Evolutionary conservation across 2,329 filamentous ascomycete species (phyloP).

Genomic region (Chrysoporthe deuterocubensis): DNA sequence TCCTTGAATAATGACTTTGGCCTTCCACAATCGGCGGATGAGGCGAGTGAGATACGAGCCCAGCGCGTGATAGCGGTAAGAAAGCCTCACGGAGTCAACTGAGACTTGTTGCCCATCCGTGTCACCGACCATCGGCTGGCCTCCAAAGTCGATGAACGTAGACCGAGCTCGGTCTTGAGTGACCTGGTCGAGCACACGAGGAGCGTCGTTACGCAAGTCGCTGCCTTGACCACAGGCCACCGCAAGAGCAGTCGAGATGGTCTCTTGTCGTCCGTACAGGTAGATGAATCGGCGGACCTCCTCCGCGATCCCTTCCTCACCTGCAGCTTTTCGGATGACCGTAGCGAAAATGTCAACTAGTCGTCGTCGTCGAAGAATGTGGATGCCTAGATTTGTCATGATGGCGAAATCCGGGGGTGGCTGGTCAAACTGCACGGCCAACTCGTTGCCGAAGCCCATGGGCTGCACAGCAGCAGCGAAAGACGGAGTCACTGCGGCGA

Average conservation of each 20-base stretch:
- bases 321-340: conserved; percentile 72
- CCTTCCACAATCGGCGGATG: conserved; percentile 87
- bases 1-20: conserved; percentile 67
- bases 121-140: conserved; percentile 82
- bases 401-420: conserved; percentile 83
- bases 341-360: conserved; percentile 92
- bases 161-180: conserved; percentile 84
- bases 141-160: conserved; percentile 90
- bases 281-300: conserved; percentile 84
- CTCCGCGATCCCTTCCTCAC: conserved; percentile 79
- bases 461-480: conserved; percentile 72
- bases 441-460: conserved; percentile 88
- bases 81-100: conserved; percentile 83
- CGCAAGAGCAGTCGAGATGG: conserved; percentile 85
- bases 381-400: conserved; percentile 87
- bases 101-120: conserved; percentile 71
- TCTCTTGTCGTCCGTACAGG: conserved; percentile 86
- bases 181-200: conserved; percentile 79
- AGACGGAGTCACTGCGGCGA: conserved; percentile 75
- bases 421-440: conserved; percentile 93
- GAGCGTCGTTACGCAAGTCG: conserved; percentile 72
- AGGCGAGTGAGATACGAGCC: conserved; percentile 86
- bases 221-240: conserved; percentile 94
- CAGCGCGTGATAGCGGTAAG: conserved; percentile 86
- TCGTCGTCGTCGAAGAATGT: conserved; percentile 80